Percentiles rank a stretch among this genome's conserved stretches.
These are phyloP conservation scores for Vanrija sp. DNA, from an alignment of 1,284 basidiomycete species.

Conservation along the genomic window DNA sequence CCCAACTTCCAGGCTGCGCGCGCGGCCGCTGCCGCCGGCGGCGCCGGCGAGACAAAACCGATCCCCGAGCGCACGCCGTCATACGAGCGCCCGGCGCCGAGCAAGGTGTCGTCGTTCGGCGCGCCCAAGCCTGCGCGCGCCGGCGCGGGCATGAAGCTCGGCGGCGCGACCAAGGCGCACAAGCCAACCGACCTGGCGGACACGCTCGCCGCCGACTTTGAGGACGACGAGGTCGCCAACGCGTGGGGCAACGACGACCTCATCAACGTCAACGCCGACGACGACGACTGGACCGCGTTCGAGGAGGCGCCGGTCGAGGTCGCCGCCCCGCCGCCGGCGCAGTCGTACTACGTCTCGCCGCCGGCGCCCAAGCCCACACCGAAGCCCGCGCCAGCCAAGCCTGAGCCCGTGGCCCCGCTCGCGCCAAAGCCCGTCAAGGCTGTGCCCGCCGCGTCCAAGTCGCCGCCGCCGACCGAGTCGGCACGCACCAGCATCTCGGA, in stretches of 20 bases:
- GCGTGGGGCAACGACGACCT: slow-evolving; percentile 69
- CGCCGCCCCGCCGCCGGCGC: slow-evolving; percentile 34
- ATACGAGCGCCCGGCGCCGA: too few species aligned
- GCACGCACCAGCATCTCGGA: slow-evolving; percentile 6
- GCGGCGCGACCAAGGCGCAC: slow-evolving; percentile 50
- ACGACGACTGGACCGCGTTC: slow-evolving; percentile 91
- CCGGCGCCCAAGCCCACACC: slow-evolving; percentile 12
- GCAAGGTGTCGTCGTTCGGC: slow-evolving; percentile 8
- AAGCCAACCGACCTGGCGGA: slow-evolving; percentile 52
- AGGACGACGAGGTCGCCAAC: slow-evolving; percentile 52
- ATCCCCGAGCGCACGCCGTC: too few species aligned
- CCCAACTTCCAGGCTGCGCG: neutral
- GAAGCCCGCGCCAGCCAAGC: neutral
- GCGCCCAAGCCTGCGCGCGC: neutral
- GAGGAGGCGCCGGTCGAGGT: slow-evolving; percentile 59
- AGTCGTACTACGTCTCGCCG: slow-evolving; percentile 32
- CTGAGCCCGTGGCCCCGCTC: neutral
- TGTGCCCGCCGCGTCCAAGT: neutral
- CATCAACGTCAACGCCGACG: slow-evolving; percentile 75
- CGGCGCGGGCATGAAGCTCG: slow-evolving; percentile 62
- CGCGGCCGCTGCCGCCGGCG: neutral
- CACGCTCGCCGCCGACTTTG: slow-evolving; percentile 55
- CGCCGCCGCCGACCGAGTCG: slow-evolving; percentile 6
- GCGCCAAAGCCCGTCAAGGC: slow-evolving; percentile 4
- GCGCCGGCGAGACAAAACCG: neutral